Conservation (phyloP, 352 stramenopile species). For the Phytophthora lateralis region DNA sequence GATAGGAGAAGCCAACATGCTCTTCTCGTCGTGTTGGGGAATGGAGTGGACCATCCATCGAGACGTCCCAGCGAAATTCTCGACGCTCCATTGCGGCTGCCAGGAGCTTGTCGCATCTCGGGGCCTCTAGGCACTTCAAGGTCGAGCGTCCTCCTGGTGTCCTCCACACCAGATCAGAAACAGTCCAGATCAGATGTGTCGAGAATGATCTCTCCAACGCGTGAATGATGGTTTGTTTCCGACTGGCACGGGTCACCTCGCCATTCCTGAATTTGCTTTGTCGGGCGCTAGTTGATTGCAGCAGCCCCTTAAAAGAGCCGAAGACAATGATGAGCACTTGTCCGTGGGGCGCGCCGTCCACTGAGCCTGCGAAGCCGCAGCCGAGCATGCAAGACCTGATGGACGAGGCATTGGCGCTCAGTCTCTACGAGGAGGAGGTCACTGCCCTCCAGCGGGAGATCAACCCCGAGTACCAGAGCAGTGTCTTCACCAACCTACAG, state of each 20-base stretch:
- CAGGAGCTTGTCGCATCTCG: conserved; percentile 13
- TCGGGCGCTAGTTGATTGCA: neutral
- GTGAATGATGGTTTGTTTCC: conserved; percentile 21
- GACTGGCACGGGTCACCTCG: neutral
- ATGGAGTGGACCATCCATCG: neutral
- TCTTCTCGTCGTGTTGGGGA: neutral
- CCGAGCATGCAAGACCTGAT: conserved; percentile 69
- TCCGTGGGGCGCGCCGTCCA: conserved; percentile 24
- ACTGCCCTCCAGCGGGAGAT: conserved; percentile 42
- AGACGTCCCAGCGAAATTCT: too few relatives aligned
- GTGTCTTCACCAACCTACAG: conserved; percentile 43
- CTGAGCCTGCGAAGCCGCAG: conserved; percentile 24
- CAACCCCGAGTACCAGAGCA: conserved; percentile 44
- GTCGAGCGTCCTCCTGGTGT: conserved; percentile 1
- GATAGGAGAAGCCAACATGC: conserved; percentile 30
- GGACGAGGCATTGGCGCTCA: conserved; percentile 67
- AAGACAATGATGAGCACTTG: conserved; percentile 30
- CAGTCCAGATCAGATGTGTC: conserved; percentile 16
- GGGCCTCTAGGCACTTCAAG: neutral
- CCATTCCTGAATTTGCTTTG: conserved; percentile 34
- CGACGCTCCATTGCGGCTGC: conserved; percentile 12
- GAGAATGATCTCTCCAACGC: conserved; percentile 6
- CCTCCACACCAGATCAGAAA: conserved; percentile 3
- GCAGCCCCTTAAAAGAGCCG: neutral
- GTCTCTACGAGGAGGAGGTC: conserved; percentile 70